A percentile compares a stretch with the other conserved stretches of the same genome.
Evolutionary conservation across 2,329 filamentous ascomycete species (phyloP).

Genomic region (Ophiostoma sp.): DNA sequence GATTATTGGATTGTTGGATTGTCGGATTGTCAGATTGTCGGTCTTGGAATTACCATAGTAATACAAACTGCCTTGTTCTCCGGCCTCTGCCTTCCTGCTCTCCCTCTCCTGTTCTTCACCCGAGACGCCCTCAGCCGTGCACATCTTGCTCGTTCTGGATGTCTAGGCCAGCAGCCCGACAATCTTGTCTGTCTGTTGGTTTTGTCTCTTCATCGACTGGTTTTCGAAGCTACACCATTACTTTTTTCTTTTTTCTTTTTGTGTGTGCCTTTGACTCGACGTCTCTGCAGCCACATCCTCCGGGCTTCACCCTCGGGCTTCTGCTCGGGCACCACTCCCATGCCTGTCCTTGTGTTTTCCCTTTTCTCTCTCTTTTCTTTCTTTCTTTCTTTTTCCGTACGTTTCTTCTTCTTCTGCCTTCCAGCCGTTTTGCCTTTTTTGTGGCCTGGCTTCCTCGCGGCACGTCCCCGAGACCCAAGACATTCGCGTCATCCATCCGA

Average conservation of each 20-base stretch:
- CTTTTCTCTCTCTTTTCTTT: too few species aligned
- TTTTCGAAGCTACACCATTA: background rate
- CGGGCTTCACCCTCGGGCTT: background rate
- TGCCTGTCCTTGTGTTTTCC: too few species aligned
- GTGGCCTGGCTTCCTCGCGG: background rate
- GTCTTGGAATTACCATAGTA: background rate
- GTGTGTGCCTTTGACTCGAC: background rate
- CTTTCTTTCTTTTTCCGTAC: too few species aligned
- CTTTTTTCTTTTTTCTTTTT: background rate
- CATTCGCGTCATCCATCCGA: background rate
- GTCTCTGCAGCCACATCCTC: background rate
- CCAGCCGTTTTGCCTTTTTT: background rate
- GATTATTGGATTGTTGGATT: background rate
- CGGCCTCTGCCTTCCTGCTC: background rate
- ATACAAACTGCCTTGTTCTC: background rate
- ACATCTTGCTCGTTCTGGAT: background rate
- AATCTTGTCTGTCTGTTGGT: background rate
- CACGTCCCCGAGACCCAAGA: constrained; percentile 4
- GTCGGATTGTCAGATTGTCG: background rate
- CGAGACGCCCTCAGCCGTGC: background rate
- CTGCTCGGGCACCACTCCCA: background rate
- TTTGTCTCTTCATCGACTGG: background rate
- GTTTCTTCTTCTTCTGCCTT: too few species aligned
- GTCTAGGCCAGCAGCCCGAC: background rate
- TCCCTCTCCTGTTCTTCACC: background rate